These are phyloP conservation scores for Pyrus hybrid DNA, from an alignment of 331 rosid genomes.

Conservation along the genomic window DNA sequence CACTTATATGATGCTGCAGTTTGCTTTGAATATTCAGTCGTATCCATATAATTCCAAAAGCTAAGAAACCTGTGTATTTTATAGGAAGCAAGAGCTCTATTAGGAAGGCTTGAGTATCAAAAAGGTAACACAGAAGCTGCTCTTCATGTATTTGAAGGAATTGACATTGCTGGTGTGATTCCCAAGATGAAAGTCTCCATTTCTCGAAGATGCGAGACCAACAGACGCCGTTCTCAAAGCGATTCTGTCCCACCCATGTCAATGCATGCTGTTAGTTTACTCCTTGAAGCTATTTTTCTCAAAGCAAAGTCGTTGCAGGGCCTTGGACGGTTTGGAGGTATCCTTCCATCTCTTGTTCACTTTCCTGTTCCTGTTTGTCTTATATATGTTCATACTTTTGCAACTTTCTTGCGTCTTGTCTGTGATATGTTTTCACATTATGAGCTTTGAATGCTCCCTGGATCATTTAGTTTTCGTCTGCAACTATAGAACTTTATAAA, in stretches of 20 bases:
- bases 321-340: constrained; percentile 84
- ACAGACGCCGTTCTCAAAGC: constrained; percentile 46
- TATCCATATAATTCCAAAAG: background rate
- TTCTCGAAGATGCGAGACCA: constrained; percentile 49
- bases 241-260: constrained; percentile 68
- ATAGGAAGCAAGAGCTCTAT: constrained; percentile 93
- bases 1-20: background rate
- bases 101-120: constrained; percentile 93
- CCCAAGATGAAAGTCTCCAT: constrained; percentile 62
- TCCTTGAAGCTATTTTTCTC: constrained; percentile 82
- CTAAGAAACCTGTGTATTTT: constrained; percentile 10
- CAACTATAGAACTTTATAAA: background rate
- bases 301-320: constrained; percentile 72
- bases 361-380: background rate
- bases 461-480: background rate
- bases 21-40: background rate
- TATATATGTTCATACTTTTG: background rate
- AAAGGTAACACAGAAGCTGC: constrained; percentile 83
- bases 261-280: constrained; percentile 78
- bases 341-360: constrained; percentile 10
- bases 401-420: constrained; percentile 5
- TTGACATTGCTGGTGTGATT: constrained; percentile 64
- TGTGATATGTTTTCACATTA: background rate
- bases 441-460: constrained; percentile 2
- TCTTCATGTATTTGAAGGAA: constrained; percentile 93